Conservation (phyloP, 352 stramenopile species). For the Phytopythium montanum region DNA sequence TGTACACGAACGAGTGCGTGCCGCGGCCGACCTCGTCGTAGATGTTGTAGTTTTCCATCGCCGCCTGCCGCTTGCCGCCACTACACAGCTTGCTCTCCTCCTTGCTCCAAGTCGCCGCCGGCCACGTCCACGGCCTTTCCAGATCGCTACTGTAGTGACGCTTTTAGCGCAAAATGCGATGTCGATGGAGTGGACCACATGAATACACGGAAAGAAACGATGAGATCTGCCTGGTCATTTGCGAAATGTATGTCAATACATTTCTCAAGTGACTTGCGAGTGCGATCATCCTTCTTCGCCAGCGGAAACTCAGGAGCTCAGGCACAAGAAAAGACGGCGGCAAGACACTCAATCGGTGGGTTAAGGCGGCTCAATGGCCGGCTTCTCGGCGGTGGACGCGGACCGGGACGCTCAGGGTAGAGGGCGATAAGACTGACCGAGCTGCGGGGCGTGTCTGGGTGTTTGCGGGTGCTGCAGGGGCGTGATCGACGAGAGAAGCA, state of each 20-base stretch:
- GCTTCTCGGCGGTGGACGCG: too few species aligned
- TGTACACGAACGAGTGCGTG: conserved; percentile 92
- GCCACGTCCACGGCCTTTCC: too few species aligned
- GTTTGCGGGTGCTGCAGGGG: background rate
- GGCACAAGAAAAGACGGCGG: conserved; percentile 4
- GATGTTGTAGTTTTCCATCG: conserved; percentile 95
- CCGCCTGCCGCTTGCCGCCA: background rate
- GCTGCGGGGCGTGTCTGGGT: background rate
- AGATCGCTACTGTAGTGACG: too few species aligned
- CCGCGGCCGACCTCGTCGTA: conserved; percentile 92
- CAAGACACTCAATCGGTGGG: background rate
- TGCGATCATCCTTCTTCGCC: conserved; percentile 3
- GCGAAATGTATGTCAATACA: background rate
- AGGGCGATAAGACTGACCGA: background rate
- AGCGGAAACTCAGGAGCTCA: conserved; percentile 1
- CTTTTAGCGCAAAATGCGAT: too few species aligned
- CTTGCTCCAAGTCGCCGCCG: too few species aligned
- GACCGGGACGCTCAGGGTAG: background rate
- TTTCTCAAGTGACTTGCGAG: background rate
- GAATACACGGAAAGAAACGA: background rate
- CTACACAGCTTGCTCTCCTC: too few species aligned
- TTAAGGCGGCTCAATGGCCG: background rate
- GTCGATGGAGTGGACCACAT: background rate
- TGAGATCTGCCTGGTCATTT: background rate
- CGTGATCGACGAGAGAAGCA: conserved; percentile 20